Conservation (phyloP, 2,329 filamentous ascomycete species). For the Pseudogymnoascus sp. region DNA sequence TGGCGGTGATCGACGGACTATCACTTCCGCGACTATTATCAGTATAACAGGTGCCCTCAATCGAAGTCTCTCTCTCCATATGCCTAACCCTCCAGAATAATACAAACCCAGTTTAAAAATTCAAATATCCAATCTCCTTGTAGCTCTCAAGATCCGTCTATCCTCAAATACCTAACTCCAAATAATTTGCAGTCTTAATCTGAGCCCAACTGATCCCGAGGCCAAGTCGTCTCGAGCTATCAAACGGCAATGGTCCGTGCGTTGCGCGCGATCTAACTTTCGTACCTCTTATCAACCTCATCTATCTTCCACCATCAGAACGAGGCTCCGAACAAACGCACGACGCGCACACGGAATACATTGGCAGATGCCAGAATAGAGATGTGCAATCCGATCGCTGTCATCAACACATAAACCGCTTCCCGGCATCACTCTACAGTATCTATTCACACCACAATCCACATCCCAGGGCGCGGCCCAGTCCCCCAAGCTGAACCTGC, state of each 20-base stretch:
- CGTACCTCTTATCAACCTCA: constrained; percentile 2
- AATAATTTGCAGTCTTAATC: neutral
- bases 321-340: neutral
- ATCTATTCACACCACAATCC: neutral
- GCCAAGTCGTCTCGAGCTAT: neutral
- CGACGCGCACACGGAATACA: neutral
- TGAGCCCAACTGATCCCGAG: neutral
- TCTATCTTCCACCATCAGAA: neutral
- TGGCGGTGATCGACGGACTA: neutral
- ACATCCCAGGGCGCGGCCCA: neutral
- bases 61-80: neutral
- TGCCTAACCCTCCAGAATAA: neutral
- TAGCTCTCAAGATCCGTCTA: neutral
- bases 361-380: neutral
- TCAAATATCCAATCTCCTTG: neutral
- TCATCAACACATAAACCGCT: neutral
- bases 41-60: neutral
- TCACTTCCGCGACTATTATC: neutral
- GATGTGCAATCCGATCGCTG: neutral
- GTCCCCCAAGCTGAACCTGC: neutral
- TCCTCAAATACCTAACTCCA: neutral
- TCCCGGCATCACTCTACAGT: neutral
- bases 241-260: neutral
- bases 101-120: neutral
- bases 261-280: neutral